Evolutionary conservation across 2,329 filamentous ascomycete genomes (phyloP).

Genomic region (Fonsecaea monophora): DNA sequence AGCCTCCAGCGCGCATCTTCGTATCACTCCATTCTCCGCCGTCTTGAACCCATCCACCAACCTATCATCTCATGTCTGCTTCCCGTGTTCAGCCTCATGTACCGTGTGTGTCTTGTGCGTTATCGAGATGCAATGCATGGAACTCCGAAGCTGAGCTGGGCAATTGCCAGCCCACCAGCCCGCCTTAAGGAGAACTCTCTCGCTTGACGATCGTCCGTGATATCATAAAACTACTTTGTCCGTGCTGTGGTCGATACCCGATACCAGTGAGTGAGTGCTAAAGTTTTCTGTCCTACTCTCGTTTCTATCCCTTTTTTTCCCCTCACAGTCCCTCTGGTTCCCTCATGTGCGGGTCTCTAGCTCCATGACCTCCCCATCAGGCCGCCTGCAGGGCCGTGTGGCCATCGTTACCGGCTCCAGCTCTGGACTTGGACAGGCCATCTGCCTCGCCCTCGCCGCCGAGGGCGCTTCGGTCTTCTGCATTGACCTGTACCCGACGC

Average conservation of each 20-base stretch:
- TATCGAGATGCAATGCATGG: neutral
- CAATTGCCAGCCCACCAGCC: neutral
- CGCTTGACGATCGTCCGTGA: constrained; percentile 5
- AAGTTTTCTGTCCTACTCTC: neutral
- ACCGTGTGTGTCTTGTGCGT: constrained; percentile 1
- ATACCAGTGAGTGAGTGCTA: too few relatives aligned
- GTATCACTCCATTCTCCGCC: neutral
- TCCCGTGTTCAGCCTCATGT: constrained; percentile 1
- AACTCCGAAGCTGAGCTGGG: neutral
- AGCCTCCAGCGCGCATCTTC: neutral
- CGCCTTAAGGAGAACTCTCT: neutral
- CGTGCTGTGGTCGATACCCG: neutral
- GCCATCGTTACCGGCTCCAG: constrained; percentile 81
- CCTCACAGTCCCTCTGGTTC: neutral
- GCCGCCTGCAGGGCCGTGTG: constrained; percentile 61
- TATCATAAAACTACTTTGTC: constrained; percentile 1
- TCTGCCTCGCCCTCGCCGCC: constrained; percentile 70
- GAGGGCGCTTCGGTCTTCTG: constrained; percentile 67
- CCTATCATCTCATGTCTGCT: neutral
- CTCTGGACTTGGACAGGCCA: constrained; percentile 78
- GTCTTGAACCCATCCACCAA: neutral
- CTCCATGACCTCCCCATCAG: constrained; percentile 10
- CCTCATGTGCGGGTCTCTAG: neutral
- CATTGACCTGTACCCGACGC: constrained; percentile 40
- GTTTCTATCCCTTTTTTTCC: neutral